Evolutionary conservation across 768 basidiomycete genomes (phyloP).

Genomic region (Phanerochaete sordida): DNA sequence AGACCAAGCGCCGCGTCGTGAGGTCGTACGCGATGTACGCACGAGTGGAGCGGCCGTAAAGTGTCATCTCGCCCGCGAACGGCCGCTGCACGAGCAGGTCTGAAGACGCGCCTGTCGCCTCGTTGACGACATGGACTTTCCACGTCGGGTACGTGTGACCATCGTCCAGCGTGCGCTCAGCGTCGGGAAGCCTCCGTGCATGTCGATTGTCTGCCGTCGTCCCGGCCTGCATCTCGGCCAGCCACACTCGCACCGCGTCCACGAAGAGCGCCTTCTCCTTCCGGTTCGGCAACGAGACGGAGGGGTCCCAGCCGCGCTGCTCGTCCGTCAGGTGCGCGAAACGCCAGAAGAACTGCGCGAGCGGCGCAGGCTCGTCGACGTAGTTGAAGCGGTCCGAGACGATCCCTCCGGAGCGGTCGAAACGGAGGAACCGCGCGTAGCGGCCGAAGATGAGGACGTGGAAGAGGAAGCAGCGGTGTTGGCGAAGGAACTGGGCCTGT

Average conservation of each 20-base stretch:
- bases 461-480: neutral
- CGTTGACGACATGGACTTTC: neutral
- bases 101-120: neutral
- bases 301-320: neutral
- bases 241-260: too few relatives aligned
- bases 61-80: neutral
- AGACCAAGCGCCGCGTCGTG: neutral
- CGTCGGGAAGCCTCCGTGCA: neutral
- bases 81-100: neutral
- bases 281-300: neutral
- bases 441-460: neutral
- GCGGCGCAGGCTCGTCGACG: neutral
- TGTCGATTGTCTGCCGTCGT: too few relatives aligned
- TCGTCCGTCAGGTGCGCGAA: neutral
- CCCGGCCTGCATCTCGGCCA: neutral
- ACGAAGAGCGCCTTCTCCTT: neutral
- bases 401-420: neutral
- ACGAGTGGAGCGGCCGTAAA: constrained; percentile 1
- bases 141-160: neutral
- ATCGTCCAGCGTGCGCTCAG: neutral
- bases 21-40: constrained; percentile 6
- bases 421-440: neutral
- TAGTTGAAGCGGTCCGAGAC: neutral
- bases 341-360: constrained; percentile 1
- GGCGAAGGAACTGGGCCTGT: neutral